Percentiles rank a stretch among this genome's conserved stretches.
Evolutionary conservation across 2,329 filamentous ascomycete species (phyloP).

Genomic region (Colletotrichum simmondsii): DNA sequence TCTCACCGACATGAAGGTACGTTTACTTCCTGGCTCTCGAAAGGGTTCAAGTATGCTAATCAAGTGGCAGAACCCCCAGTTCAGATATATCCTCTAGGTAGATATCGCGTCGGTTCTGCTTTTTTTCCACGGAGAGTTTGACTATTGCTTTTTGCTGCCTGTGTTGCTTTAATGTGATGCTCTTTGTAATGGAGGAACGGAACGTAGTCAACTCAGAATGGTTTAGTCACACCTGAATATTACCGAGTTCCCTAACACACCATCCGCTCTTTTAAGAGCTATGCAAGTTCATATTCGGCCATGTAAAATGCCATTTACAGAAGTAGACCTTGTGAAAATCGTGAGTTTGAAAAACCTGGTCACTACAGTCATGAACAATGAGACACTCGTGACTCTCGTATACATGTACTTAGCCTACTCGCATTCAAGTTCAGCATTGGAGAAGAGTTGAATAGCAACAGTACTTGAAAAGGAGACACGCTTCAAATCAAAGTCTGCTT

Average conservation of each 20-base stretch:
- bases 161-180: not conserved
- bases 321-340: too few relatives aligned
- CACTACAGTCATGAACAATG: too few relatives aligned
- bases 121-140: not conserved
- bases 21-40: not conserved
- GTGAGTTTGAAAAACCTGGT: too few relatives aligned
- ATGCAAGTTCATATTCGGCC: too few relatives aligned
- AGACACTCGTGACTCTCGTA: too few relatives aligned
- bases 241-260: not conserved
- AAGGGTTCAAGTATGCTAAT: not conserved
- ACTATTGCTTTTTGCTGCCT: not conserved
- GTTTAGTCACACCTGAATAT: not conserved
- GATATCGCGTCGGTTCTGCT: not conserved
- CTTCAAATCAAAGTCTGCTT: too few relatives aligned
- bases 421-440: too few relatives aligned
- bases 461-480: too few relatives aligned
- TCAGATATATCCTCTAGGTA: slow-evolving; percentile 38
- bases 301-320: too few relatives aligned
- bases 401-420: too few relatives aligned
- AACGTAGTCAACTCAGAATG: not conserved
- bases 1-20: slow-evolving; percentile 54
- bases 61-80: slow-evolving; percentile 38
- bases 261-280: not conserved
- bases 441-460: too few relatives aligned
- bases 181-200: not conserved